Conservation (phyloP, 1,139 yeast species). For the Geotrichum carabidarum region DNA sequence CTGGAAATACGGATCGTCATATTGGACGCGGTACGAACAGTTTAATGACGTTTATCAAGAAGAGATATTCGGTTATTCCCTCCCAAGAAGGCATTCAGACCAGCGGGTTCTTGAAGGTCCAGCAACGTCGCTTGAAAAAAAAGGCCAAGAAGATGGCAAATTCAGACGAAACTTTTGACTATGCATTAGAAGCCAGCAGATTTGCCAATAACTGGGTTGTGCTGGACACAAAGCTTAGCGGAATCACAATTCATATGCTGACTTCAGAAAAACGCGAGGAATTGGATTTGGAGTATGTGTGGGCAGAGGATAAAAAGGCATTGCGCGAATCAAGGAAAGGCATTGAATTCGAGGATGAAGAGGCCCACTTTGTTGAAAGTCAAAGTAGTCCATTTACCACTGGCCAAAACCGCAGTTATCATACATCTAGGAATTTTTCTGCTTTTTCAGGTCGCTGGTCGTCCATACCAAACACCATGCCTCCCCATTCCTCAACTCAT, state of each 20-base stretch:
- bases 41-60: slow-evolving; percentile 47
- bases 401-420: slow-evolving; percentile 11
- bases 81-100: slow-evolving; percentile 68
- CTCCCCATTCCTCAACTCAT: background rate
- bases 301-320: slow-evolving; percentile 43
- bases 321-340: slow-evolving; percentile 23
- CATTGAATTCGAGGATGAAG: slow-evolving; percentile 6
- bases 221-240: slow-evolving; percentile 61
- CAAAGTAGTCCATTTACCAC: background rate
- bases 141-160: slow-evolving; percentile 46
- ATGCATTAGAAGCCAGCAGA: slow-evolving; percentile 29
- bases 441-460: background rate
- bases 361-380: background rate
- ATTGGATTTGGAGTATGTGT: slow-evolving; percentile 64
- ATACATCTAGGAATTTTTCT: background rate
- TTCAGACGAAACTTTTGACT: slow-evolving; percentile 22
- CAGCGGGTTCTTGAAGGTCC: slow-evolving; percentile 51
- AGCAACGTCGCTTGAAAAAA: slow-evolving; percentile 57
- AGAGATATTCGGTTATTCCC: slow-evolving; percentile 44
- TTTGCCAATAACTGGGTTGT: slow-evolving; percentile 70
- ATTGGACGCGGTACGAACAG: slow-evolving; percentile 65
- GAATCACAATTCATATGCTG: slow-evolving; percentile 63
- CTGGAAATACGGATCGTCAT: slow-evolving; percentile 77
- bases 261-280: slow-evolving; percentile 63
- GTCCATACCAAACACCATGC: background rate